A percentile compares a stretch with the other conserved stretches of the same genome.
Evolutionary conservation across 345 rosid species (phyloP).

Genomic region (Eucalyptus sp.): DNA sequence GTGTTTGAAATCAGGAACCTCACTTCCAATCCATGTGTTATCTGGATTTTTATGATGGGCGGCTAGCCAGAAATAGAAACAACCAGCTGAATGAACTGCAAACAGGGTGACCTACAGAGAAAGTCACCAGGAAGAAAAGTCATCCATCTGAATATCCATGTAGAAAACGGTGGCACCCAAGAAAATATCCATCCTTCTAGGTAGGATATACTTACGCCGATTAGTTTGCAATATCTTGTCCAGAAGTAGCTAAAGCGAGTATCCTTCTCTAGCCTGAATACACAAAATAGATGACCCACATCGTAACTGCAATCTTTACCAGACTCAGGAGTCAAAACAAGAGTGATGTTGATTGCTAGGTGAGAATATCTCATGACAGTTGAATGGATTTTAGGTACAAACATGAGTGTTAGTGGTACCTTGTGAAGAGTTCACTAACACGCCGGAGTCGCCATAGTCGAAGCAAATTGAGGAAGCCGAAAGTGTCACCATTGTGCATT

Average conservation of each 20-base stretch:
- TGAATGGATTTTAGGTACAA: neutral
- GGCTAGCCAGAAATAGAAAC: constrained; percentile 77
- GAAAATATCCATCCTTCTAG: neutral
- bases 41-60: constrained; percentile 20
- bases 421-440: constrained; percentile 58
- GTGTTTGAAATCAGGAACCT: constrained; percentile 40
- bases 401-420: constrained; percentile 18
- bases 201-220: constrained; percentile 35
- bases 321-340: neutral
- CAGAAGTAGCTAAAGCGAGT: constrained; percentile 57
- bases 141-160: neutral
- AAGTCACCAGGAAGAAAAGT: neutral
- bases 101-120: constrained; percentile 61
- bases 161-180: neutral
- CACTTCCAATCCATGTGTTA: constrained; percentile 66
- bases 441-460: constrained; percentile 92
- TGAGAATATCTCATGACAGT: neutral
- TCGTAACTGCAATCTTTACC: neutral
- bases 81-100: constrained; percentile 76
- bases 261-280: constrained; percentile 80
- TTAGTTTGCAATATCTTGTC: constrained; percentile 48
- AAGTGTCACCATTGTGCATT: constrained; percentile 18
- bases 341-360: neutral
- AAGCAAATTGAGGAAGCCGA: constrained; percentile 71
- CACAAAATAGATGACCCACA: neutral